Evolutionary conservation across 2,329 filamentous ascomycete genomes (phyloP).

Genomic region (Colletotrichum brevisporum): DNA sequence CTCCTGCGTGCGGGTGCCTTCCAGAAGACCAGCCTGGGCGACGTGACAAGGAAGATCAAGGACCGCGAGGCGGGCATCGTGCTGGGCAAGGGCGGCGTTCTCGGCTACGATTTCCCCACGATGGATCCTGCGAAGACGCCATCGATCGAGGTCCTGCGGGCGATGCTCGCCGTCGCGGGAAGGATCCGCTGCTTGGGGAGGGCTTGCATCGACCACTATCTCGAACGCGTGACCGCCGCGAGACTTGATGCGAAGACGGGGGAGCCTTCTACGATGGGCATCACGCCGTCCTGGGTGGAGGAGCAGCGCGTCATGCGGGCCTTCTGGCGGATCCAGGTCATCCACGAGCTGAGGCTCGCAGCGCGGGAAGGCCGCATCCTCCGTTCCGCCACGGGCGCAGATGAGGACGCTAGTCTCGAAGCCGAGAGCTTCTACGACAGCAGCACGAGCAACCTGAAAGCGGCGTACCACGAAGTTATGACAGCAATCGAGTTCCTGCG

Average conservation of each 20-base stretch:
- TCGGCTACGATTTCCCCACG: constrained; percentile 11
- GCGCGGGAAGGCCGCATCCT: not conserved
- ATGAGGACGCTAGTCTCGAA: not conserved
- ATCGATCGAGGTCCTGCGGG: not conserved
- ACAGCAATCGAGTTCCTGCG: constrained; percentile 20
- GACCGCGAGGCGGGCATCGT: constrained; percentile 33
- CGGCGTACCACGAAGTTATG: constrained; percentile 33
- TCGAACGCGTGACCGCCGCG: not conserved
- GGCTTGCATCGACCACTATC: constrained; percentile 10
- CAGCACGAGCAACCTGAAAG: constrained; percentile 28
- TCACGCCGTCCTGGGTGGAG: constrained; percentile 20
- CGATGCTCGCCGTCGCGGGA: not conserved
- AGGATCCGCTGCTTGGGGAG: constrained; percentile 18
- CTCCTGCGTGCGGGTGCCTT: constrained; percentile 26
- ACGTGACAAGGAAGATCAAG: constrained; percentile 13
- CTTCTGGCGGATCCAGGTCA: constrained; percentile 33
- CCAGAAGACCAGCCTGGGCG: not conserved
- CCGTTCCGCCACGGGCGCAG: too few species aligned
- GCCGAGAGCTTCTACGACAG: constrained; percentile 26
- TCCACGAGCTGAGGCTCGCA: constrained; percentile 18
- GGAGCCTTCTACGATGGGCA: not conserved
- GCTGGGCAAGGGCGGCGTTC: constrained; percentile 20
- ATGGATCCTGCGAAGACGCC: not conserved
- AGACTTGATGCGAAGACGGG: not conserved
- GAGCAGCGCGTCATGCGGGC: constrained; percentile 29